Evolutionary conservation across 345 rosid species (phyloP), one percentile per base, ranked within the genome.

Genomic region (rapeseed (Brassica napus)): DNA sequence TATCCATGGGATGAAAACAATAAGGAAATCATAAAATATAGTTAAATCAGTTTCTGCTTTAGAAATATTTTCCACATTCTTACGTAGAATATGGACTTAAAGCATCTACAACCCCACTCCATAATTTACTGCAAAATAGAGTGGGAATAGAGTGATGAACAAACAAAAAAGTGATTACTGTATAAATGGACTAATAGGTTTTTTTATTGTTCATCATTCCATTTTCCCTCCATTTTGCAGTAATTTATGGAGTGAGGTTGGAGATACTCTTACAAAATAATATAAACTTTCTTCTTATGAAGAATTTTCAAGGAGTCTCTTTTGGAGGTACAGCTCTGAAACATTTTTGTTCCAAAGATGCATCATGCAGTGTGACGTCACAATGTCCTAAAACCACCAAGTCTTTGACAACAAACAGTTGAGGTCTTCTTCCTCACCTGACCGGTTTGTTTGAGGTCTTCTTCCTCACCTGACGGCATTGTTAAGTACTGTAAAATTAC

Each of bases 381-480:
- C 60, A 39, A 37, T 39, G 21, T 6, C 8, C 21, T n/a, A 52
- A 52, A 52, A 14, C 64, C 14, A 60, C 68, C 1, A 21, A 58
- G 30, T 16, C 69, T 68, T 76, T 60, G 68, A 59, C 61, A 2
- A 68, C n/a, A 59, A 12, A 12, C n/a, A 28, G 49, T 39, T 76
- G 11, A 28, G 5, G 73, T 67, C 31, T 10, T 57, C 60, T 42
- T 42, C 60, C 60, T 54, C 60, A n/a, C n/a, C n/a, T n/a, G n/a
- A n/a, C n/a, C n/a, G n/a, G n/a, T n/a, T n/a, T n/a, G n/a, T n/a
- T n/a, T n/a, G n/a, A n/a, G n/a, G n/a, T n/a, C n/a, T n/a, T n/a
- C n/a, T n/a, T n/a, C n/a, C n/a, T n/a, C n/a, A 54, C 24, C 60
- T 67, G 8, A 32, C 72, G 65, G 16, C 57, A 52, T 52, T 52